Evolutionary conservation across 192 early-diverging fungal species (phyloP), one percentile per base, ranked within the genome.

Genomic region (Coemansia javaensis): DNA sequence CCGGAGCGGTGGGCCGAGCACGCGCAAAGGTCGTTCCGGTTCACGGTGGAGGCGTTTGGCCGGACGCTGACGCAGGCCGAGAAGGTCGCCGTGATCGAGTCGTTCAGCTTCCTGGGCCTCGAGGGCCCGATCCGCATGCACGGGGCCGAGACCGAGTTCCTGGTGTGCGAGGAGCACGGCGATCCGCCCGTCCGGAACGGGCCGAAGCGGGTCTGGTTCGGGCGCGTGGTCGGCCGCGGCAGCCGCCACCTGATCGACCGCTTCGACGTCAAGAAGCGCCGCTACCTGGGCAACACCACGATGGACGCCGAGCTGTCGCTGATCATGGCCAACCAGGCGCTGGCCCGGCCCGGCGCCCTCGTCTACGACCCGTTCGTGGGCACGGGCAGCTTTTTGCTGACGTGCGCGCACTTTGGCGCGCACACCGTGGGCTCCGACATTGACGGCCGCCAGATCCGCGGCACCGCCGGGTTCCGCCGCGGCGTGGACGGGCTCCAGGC

Each of bases 291-390:
- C 22, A 99, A 86, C 24, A 99, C 96, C 1, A 85, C 88, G 22
- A 99, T 99, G 96, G 96, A 99, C 61, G 93, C 96, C 7, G 93
- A 99, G 67, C 72, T 99, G 34, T 97, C 94, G 1, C 67, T 99
- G 24, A 78, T 99, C 30, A 96, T 95, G 93, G 90, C 93, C 2
- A 99, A 99, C 50, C 86, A 90, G 63, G 96, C 90, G 7, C 64
- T 92, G 39, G 90, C 89, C 14, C 48, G 78, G 9, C 24, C 41
- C 3, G 91, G 91, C 12, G 77, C 84, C 23, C 58, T 97, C 2
- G 81, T 96, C 4, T 85, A 94, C 40, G 96, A 99, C 66, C 96
- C 96, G 18, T 99, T 97, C 80, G 93, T 95, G 0, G 96, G 96
- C 7, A 99, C 96, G 0, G 94, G 90, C 20, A 88, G 85, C 37